A percentile compares a stretch with the other conserved stretches of the same genome.
These are phyloP conservation scores for Boletus rubescentipes DNA, from an alignment of 768 basidiomycete genomes.

Conservation along the genomic window DNA sequence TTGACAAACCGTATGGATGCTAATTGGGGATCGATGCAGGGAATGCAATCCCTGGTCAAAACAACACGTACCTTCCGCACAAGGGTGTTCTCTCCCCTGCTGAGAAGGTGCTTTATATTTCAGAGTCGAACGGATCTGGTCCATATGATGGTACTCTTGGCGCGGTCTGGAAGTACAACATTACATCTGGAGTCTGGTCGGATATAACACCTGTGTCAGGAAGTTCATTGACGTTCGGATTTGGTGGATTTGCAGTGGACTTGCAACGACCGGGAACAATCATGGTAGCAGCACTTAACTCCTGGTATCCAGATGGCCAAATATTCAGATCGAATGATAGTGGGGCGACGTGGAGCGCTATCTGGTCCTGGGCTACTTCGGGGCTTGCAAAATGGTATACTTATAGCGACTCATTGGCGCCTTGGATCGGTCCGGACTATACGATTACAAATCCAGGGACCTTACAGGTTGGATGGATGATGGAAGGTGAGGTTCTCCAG, in stretches of 20 bases:
- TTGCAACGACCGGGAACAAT: constrained; percentile 58
- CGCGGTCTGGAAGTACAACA: constrained; percentile 50
- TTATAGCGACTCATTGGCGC: constrained; percentile 54
- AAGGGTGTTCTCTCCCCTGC: constrained; percentile 62
- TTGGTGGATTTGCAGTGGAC: constrained; percentile 62
- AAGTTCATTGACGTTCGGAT: constrained; percentile 59
- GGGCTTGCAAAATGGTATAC: constrained; percentile 46
- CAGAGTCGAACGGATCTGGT: constrained; percentile 62
- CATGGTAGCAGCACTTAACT: constrained; percentile 67
- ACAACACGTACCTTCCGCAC: constrained; percentile 58
- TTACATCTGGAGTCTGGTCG: constrained; percentile 54
- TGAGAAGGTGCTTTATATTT: constrained; percentile 58
- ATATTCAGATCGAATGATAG: constrained; percentile 61
- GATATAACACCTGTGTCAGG: constrained; percentile 63
- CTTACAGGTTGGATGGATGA: constrained; percentile 69
- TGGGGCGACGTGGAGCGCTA: constrained; percentile 55
- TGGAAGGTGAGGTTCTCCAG: constrained; percentile 45
- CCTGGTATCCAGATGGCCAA: constrained; percentile 61
- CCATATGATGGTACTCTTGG: constrained; percentile 61
- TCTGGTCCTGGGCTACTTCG: constrained; percentile 56
- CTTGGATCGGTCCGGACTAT: constrained; percentile 56
- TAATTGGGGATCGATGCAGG: constrained; percentile 33
- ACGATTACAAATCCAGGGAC: constrained; percentile 44
- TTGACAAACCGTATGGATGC: neutral
- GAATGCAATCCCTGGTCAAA: constrained; percentile 57